These are phyloP conservation scores for Suillus plorans DNA, from an alignment of 768 basidiomycete species.

Conservation along the genomic window DNA sequence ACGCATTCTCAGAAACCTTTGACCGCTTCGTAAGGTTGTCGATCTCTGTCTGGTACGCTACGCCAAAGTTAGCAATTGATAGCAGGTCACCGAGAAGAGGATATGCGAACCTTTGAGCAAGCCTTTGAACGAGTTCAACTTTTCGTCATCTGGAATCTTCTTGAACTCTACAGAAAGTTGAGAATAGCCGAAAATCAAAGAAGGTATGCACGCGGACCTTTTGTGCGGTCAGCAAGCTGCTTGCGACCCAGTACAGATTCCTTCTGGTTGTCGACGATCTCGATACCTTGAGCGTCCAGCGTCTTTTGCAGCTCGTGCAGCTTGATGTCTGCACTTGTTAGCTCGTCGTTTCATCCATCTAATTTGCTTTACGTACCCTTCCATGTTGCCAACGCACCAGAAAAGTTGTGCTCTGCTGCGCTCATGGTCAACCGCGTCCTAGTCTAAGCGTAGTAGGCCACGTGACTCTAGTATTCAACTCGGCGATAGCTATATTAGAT, in stretches of 20 bases:
- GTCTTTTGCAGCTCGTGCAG: slow-evolving; percentile 90
- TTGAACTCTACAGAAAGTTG: slow-evolving; percentile 74
- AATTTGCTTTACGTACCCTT: slow-evolving; percentile 55
- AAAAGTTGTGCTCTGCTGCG: slow-evolving; percentile 76
- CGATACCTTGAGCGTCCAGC: slow-evolving; percentile 88
- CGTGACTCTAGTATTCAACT: neutral
- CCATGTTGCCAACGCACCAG: slow-evolving; percentile 91
- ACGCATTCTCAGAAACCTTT: slow-evolving; percentile 91
- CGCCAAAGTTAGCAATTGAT: neutral
- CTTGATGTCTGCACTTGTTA: slow-evolving; percentile 64
- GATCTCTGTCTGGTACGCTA: slow-evolving; percentile 96
- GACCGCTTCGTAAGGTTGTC: slow-evolving; percentile 92
- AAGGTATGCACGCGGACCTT: slow-evolving; percentile 55
- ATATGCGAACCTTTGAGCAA: slow-evolving; percentile 72
- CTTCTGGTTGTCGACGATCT: slow-evolving; percentile 98
- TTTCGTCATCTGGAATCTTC: slow-evolving; percentile 89
- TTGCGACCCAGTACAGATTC: slow-evolving; percentile 94
- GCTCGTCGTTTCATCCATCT: neutral
- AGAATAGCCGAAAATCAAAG: neutral
- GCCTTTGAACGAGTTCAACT: slow-evolving; percentile 83
- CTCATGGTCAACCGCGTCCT: slow-evolving; percentile 16
- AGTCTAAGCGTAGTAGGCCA: neutral
- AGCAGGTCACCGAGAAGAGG: slow-evolving; percentile 1
- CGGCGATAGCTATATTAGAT: too few species aligned
- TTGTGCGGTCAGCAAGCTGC: slow-evolving; percentile 91